A percentile compares a stretch with the other conserved stretches of the same genome.
Evolutionary conservation across 352 stramenopile species (phyloP).

Genomic region (Phytophthora litchii): DNA sequence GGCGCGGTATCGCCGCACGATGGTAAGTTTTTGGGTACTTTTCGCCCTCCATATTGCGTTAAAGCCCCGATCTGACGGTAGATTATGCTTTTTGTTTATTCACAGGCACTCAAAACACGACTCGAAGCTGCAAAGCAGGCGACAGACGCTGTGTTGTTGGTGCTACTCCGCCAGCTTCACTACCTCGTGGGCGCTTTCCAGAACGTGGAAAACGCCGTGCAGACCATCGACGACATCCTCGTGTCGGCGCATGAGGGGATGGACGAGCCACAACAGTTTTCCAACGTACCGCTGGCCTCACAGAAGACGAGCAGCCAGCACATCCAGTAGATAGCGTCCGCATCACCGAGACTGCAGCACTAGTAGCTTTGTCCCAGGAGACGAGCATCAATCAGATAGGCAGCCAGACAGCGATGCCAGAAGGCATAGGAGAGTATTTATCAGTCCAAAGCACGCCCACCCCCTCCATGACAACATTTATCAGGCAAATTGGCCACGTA

Average conservation of each 20-base stretch:
- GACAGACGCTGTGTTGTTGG: conserved; percentile 48
- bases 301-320: conserved; percentile 31
- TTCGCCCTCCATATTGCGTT: neutral
- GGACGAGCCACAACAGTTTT: conserved; percentile 32
- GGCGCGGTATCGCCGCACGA: conserved; percentile 58
- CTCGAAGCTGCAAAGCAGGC: conserved; percentile 46
- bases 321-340: conserved; percentile 28
- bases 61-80: conserved; percentile 5
- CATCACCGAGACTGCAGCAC: conserved; percentile 7
- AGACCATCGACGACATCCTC: conserved; percentile 65
- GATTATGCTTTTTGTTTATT: conserved; percentile 11
- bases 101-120: conserved; percentile 51
- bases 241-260: conserved; percentile 45
- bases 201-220: conserved; percentile 66
- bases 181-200: conserved; percentile 78
- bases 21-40: conserved; percentile 42
- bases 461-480: conserved; percentile 6
- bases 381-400: conserved; percentile 18
- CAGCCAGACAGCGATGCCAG: conserved; percentile 20
- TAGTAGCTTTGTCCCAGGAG: conserved; percentile 11
- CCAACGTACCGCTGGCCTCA: conserved; percentile 18
- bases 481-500: too few relatives aligned
- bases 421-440: conserved; percentile 50
- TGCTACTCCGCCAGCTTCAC: conserved; percentile 72
- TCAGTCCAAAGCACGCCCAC: conserved; percentile 32